A percentile compares a stretch with the other conserved stretches of the same genome.
phyloP scores from a whole-genome alignment of 345 rosid species.

The Nephelium lappaceum region DNA sequence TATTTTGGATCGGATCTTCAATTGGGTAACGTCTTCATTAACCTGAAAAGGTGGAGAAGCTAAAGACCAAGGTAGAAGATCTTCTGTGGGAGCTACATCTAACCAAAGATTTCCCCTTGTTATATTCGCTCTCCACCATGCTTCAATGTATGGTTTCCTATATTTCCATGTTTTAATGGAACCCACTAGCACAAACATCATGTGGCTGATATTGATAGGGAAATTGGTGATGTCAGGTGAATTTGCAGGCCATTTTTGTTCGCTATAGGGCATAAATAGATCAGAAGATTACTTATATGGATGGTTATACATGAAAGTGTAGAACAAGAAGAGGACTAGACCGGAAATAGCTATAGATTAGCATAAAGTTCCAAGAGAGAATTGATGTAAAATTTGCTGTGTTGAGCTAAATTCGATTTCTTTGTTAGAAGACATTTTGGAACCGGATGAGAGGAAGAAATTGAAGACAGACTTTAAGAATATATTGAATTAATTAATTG shows the following conservation, averaged over 20 bases:
- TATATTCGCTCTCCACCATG: conserved; percentile 70
- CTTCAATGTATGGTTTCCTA: conserved; percentile 49
- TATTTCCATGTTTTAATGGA: conserved; percentile 45
- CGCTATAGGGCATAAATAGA: conserved; percentile 2
- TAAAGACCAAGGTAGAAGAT: conserved; percentile 52
- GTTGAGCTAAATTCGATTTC: not conserved
- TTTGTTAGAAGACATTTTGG: conserved; percentile 18
- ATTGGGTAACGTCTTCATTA: conserved; percentile 43
- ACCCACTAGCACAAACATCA: conserved; percentile 50
- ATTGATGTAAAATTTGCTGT: conserved; percentile 11
- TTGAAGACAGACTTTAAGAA: too few relatives aligned
- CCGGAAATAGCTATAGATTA: conserved; percentile 25
- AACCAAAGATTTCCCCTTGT: conserved; percentile 64
- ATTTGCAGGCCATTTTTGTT: conserved; percentile 5
- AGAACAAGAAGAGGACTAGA: conserved; percentile 28
- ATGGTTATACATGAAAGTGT: conserved; percentile 12
- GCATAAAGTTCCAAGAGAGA: conserved; percentile 17
- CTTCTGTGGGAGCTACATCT: conserved; percentile 46
- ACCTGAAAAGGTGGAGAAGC: conserved; percentile 51
- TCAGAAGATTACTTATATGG: not conserved
- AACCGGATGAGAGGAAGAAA: not conserved
- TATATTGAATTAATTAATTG: too few relatives aligned
- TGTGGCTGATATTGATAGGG: conserved; percentile 50
- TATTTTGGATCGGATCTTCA: conserved; percentile 34
- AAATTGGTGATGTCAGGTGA: conserved; percentile 1